Evolutionary conservation across 306 rosid genomes (phyloP).

Genomic region (Cucurbita pepo): DNA sequence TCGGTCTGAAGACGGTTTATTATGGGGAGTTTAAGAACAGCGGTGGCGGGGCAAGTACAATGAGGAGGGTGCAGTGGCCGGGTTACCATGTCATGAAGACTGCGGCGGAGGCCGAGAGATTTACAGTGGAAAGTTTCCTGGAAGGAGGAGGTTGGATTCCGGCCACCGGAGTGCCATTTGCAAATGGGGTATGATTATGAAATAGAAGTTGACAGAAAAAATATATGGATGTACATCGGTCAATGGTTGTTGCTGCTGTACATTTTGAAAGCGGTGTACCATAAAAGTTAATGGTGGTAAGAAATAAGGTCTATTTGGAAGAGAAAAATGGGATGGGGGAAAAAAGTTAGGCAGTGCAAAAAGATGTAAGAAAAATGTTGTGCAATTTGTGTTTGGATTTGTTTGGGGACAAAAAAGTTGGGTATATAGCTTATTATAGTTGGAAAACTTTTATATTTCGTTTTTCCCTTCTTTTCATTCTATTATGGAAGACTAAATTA

Average conservation of each 20-base stretch:
- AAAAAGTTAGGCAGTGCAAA: too few species aligned
- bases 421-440: neutral
- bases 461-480: too few species aligned
- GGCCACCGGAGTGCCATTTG: conserved; percentile 46
- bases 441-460: too few species aligned
- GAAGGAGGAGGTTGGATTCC: conserved; percentile 53
- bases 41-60: conserved; percentile 42
- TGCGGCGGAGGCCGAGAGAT: conserved; percentile 33
- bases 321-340: neutral
- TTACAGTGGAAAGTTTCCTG: conserved; percentile 38
- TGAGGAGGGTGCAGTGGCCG: conserved; percentile 49
- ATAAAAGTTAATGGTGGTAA: too few species aligned
- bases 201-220: too few species aligned
- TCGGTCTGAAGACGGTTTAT: conserved; percentile 37
- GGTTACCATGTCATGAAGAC: conserved; percentile 41
- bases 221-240: too few species aligned
- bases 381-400: neutral
- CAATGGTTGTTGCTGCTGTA: too few species aligned
- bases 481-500: too few species aligned
- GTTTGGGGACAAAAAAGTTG: neutral
- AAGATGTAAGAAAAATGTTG: neutral
- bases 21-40: conserved; percentile 56
- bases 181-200: conserved; percentile 22
- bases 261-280: too few species aligned
- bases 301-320: too few species aligned